Conservation (phyloP, 495 filamentous ascomycete species). For the Thozetella sp. region DNA sequence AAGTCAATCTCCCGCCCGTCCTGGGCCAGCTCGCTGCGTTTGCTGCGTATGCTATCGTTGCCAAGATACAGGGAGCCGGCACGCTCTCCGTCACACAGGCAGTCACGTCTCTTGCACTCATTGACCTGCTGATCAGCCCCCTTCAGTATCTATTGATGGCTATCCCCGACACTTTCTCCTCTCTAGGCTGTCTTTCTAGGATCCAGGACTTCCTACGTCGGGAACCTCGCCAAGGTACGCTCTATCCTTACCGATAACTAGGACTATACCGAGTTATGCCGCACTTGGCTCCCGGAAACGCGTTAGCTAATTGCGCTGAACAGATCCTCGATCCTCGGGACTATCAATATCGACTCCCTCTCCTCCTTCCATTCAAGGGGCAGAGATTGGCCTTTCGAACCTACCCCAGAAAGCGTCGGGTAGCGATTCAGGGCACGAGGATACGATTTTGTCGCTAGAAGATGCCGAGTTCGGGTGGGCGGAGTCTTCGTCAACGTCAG, state of each 20-base stretch:
- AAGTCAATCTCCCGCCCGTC: slow-evolving; percentile 15
- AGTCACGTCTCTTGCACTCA: slow-evolving; percentile 13
- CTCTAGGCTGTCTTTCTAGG: slow-evolving; percentile 7
- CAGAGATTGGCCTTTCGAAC: no score
- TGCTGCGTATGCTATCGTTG: slow-evolving; percentile 22
- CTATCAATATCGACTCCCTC: no score
- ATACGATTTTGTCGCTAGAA: background rate
- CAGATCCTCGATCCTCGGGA: no score
- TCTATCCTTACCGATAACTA: no score
- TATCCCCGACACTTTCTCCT: slow-evolving; percentile 1
- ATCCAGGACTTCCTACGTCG: slow-evolving; percentile 19
- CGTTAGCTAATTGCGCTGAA: no score
- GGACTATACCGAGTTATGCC: no score
- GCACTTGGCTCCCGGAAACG: no score
- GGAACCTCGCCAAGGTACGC: background rate
- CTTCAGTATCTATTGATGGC: slow-evolving; percentile 1
- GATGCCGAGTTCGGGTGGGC: background rate
- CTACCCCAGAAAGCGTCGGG: no score
- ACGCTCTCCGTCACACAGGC: slow-evolving; percentile 14
- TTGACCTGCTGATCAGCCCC: slow-evolving; percentile 10
- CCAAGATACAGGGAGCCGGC: slow-evolving; percentile 15
- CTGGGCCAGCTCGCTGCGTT: slow-evolving; percentile 21
- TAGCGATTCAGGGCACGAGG: no score
- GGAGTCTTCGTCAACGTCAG: background rate
- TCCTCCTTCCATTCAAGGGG: no score